A percentile compares a stretch with the other conserved stretches of the same genome.
phyloP scores from a whole-genome alignment of 345 rosid species.

The Arabidopsis suecica region DNA sequence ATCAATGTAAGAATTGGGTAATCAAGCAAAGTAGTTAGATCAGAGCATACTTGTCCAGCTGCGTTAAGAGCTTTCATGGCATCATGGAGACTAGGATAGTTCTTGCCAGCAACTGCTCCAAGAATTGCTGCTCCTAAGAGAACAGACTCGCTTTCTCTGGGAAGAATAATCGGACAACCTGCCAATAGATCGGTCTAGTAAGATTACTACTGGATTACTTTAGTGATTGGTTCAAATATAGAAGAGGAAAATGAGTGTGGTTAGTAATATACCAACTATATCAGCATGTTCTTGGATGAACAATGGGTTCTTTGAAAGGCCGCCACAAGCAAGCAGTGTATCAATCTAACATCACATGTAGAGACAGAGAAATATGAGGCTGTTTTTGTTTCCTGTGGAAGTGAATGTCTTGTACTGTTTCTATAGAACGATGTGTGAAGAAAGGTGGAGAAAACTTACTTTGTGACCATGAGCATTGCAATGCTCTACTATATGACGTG shows the following conservation, averaged over 20 bases:
- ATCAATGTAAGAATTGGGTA: neutral
- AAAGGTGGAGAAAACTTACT: slow-evolving; percentile 49
- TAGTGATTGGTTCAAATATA: neutral
- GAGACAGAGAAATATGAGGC: slow-evolving; percentile 29
- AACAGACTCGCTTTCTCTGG: slow-evolving; percentile 86
- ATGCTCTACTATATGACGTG: slow-evolving; percentile 92
- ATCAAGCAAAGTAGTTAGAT: neutral
- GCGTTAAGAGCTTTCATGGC: slow-evolving; percentile 90
- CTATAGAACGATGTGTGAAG: neutral
- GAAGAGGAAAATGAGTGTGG: neutral
- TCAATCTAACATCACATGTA: slow-evolving; percentile 61
- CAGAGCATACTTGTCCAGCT: slow-evolving; percentile 73
- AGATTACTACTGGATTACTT: neutral
- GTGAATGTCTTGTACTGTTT: slow-evolving; percentile 7
- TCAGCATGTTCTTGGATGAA: slow-evolving; percentile 92
- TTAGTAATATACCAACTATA: slow-evolving; percentile 62
- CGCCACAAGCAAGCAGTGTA: slow-evolving; percentile 88
- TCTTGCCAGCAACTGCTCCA: slow-evolving; percentile 87
- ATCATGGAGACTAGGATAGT: slow-evolving; percentile 64
- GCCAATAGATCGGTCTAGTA: slow-evolving; percentile 10
- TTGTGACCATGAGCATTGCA: slow-evolving; percentile 92
- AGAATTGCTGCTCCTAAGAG: slow-evolving; percentile 96
- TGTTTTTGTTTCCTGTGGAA: neutral
- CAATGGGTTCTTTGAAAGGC: slow-evolving; percentile 73
- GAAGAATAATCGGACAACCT: slow-evolving; percentile 92